These are phyloP conservation scores for Pholiota microspora DNA, from an alignment of 768 basidiomycete genomes.

Conservation along the genomic window DNA sequence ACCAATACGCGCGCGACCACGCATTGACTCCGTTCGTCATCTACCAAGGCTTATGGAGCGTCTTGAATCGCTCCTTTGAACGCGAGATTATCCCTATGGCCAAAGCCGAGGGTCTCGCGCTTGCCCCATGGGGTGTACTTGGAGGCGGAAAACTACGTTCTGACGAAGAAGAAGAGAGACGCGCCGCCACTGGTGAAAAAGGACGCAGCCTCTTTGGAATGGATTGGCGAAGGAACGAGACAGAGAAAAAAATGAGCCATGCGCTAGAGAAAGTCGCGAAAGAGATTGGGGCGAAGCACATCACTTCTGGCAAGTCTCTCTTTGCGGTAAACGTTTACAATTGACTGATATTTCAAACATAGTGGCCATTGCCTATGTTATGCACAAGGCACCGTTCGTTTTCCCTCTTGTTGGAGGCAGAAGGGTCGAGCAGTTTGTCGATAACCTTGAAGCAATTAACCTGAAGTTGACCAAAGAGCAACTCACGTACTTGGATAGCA, in stretches of 20 bases:
- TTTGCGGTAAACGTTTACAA: too few relatives aligned
- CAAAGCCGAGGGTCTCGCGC: slow-evolving; percentile 37
- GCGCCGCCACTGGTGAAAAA: slow-evolving; percentile 36
- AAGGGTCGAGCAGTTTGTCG: too few relatives aligned
- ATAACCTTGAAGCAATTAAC: too few relatives aligned
- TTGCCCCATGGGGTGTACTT: slow-evolving; percentile 32
- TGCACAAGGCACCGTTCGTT: too few relatives aligned
- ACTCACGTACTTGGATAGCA: too few relatives aligned
- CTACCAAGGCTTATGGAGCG: slow-evolving; percentile 49
- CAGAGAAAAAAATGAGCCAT: slow-evolving; percentile 37
- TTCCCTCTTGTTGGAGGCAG: too few relatives aligned
- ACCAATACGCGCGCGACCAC: slow-evolving; percentile 48
- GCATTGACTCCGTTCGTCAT: slow-evolving; percentile 50
- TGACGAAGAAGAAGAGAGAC: slow-evolving; percentile 29
- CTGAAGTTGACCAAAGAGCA: too few relatives aligned
- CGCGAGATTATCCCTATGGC: slow-evolving; percentile 52
- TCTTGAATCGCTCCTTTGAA: slow-evolving; percentile 46
- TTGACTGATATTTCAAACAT: too few relatives aligned
- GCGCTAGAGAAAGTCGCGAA: slow-evolving; percentile 50
- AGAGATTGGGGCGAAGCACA: slow-evolving; percentile 45
- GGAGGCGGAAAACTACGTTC: slow-evolving; percentile 46
- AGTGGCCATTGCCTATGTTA: too few relatives aligned
- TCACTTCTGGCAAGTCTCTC: slow-evolving; percentile 50
- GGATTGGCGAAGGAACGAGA: slow-evolving; percentile 46
- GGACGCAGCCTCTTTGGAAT: slow-evolving; percentile 30